Evolutionary conservation across 805 yeast genomes (phyloP).

Genomic region (Metschnikowia peoriensis): DNA sequence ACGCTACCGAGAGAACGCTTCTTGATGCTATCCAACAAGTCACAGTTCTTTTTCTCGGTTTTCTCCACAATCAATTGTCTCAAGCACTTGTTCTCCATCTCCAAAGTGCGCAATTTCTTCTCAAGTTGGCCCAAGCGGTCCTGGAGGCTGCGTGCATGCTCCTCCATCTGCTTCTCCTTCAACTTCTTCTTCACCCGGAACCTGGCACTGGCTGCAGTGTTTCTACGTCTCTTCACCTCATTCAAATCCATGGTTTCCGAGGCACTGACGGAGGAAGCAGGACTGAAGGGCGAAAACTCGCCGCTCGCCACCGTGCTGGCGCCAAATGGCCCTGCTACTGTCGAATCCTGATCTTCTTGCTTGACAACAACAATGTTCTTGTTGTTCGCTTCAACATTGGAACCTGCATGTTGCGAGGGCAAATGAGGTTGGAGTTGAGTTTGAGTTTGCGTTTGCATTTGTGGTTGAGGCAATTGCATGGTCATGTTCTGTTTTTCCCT

Average conservation of each 20-base stretch:
- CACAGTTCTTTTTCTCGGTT: constrained; percentile 39
- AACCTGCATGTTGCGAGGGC: constrained; percentile 4
- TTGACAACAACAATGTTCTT: constrained; percentile 1
- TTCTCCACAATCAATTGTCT: constrained; percentile 82
- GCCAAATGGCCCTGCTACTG: constrained; percentile 6
- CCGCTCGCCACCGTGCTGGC: background rate
- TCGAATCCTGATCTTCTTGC: constrained; percentile 2
- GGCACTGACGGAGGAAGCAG: background rate
- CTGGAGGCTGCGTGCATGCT: constrained; percentile 66
- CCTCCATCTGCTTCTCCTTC: constrained; percentile 89
- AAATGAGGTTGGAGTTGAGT: background rate
- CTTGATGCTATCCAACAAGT: constrained; percentile 28
- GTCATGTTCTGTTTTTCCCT: constrained; percentile 11
- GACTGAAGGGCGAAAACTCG: background rate
- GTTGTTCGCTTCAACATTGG: background rate
- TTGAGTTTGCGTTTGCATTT: background rate
- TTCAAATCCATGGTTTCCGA: background rate
- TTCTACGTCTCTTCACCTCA: constrained; percentile 76
- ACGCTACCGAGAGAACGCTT: constrained; percentile 23
- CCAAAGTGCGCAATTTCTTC: constrained; percentile 73
- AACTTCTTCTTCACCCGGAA: constrained; percentile 89
- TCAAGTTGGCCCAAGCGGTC: constrained; percentile 67
- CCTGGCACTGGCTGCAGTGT: constrained; percentile 93
- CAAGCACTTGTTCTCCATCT: constrained; percentile 88
- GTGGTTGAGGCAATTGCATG: constrained; percentile 2